Percentiles rank a stretch among this genome's conserved stretches.
Evolutionary conservation across 2,329 filamentous ascomycete genomes (phyloP).

Genomic region (Alternaria ventricosa): DNA sequence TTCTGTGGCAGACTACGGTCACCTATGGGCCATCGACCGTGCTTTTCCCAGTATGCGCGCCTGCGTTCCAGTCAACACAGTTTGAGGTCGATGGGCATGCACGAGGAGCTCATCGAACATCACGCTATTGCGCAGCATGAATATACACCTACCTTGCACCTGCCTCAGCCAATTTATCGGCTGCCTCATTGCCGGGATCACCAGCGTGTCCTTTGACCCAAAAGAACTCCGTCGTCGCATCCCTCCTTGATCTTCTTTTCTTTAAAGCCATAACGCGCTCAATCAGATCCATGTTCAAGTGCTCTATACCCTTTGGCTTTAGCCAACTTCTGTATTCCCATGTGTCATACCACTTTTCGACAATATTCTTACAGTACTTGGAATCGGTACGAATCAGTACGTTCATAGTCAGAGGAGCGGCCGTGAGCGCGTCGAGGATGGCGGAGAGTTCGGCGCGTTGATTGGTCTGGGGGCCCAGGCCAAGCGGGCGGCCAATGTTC

Average conservation of each 20-base stretch:
- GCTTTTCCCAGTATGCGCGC: too few species aligned
- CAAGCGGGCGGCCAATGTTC: constrained; percentile 75
- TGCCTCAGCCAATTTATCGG: constrained; percentile 76
- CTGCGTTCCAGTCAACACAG: too few species aligned
- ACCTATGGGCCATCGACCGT: too few species aligned
- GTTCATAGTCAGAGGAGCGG: neutral
- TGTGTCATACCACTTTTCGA: neutral
- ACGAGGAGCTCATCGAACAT: too few species aligned
- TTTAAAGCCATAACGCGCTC: too few species aligned
- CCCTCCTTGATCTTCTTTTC: constrained; percentile 49
- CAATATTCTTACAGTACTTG: neutral
- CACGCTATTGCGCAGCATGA: too few species aligned
- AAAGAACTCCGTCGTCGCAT: constrained; percentile 68
- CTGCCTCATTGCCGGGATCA: constrained; percentile 75
- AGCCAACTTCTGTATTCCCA: neutral
- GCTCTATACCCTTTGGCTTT: neutral
- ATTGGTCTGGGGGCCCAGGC: constrained; percentile 80
- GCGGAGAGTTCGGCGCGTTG: constrained; percentile 89
- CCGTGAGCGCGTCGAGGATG: constrained; percentile 60
- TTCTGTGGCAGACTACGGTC: too few species aligned
- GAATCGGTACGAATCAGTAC: neutral
- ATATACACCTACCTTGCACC: constrained; percentile 59
- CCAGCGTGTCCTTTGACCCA: constrained; percentile 87
- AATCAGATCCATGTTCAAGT: neutral
- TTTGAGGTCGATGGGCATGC: too few species aligned